Evolutionary conservation across 108 stramenopile species (phyloP).

Genomic region (Nitzschia sp.): DNA sequence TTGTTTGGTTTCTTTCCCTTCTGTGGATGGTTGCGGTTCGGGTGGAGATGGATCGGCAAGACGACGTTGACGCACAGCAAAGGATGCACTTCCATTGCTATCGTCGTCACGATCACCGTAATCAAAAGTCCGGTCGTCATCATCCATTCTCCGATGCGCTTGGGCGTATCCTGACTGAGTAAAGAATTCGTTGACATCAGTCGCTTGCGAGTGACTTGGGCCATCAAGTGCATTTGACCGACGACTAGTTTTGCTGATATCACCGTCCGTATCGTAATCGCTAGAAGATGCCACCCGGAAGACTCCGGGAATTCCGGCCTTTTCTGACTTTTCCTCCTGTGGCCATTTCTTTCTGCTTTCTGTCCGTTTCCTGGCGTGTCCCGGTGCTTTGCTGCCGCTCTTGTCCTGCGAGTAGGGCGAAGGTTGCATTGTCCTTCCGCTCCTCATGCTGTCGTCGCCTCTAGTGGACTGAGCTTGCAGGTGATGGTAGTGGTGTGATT

Average conservation of each 20-base stretch:
- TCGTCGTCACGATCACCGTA: constrained; percentile 50
- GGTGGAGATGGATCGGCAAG: constrained; percentile 11
- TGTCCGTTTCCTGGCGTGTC: neutral
- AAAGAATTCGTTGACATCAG: constrained; percentile 31
- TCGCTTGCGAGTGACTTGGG: constrained; percentile 9
- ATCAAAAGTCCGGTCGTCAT: constrained; percentile 49
- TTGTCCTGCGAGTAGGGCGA: neutral
- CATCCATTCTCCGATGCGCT: constrained; percentile 23
- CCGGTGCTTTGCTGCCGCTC: neutral
- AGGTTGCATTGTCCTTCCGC: neutral
- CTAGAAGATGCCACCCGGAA: constrained; percentile 31
- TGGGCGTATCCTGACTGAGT: constrained; percentile 7
- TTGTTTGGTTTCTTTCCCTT: constrained; percentile 3
- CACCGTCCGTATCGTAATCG: constrained; percentile 36
- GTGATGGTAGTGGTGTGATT: constrained; percentile 14
- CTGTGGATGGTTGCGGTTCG: neutral
- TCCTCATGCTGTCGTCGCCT: constrained; percentile 2
- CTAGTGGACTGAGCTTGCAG: neutral
- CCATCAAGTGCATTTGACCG: constrained; percentile 21
- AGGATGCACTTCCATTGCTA: constrained; percentile 26
- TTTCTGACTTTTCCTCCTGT: constrained; percentile 30
- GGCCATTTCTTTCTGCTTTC: constrained; percentile 2
- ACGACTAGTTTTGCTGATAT: constrained; percentile 29
- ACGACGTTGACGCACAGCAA: constrained; percentile 14
- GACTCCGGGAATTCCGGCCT: constrained; percentile 2